Percentiles rank a stretch among this genome's conserved stretches.
These are phyloP conservation scores for Yamadazyma sp. DNA, from an alignment of 805 yeast species.

Conservation along the genomic window DNA sequence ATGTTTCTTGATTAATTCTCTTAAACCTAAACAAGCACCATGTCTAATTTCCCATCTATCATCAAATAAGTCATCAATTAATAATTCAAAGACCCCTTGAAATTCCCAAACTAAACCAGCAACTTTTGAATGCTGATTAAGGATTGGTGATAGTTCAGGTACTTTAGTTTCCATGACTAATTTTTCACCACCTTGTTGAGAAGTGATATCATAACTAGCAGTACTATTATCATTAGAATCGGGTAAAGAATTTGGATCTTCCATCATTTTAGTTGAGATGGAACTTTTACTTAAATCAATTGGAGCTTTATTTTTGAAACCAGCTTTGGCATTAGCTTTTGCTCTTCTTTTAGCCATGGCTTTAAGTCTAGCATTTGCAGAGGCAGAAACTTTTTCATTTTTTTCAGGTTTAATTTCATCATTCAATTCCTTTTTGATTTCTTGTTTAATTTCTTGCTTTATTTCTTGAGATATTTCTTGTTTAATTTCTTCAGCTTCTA, in stretches of 20 bases:
- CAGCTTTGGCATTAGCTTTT: constrained; percentile 60
- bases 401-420: constrained; percentile 3
- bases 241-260: constrained; percentile 28
- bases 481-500: constrained; percentile 10
- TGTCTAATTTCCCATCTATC: constrained; percentile 94
- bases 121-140: constrained; percentile 68
- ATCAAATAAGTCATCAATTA: constrained; percentile 74
- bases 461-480: constrained; percentile 3
- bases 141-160: constrained; percentile 60
- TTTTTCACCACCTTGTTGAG: constrained; percentile 76
- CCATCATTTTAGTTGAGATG: constrained; percentile 52
- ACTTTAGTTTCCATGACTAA: constrained; percentile 79
- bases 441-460: constrained; percentile 4
- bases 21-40: constrained; percentile 88
- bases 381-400: constrained; percentile 12
- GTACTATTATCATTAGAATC: constrained; percentile 9
- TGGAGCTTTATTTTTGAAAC: constrained; percentile 42
- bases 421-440: not conserved
- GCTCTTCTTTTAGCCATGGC: constrained; percentile 95
- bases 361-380: constrained; percentile 70
- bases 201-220: constrained; percentile 57
- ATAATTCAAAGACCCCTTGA: constrained; percentile 84
- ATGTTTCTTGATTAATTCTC: constrained; percentile 81
- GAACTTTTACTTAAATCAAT: constrained; percentile 74
- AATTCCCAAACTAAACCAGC: constrained; percentile 88